Conservation (phyloP, 768 basidiomycete genomes). For the Termitomyces sp. region DNA sequence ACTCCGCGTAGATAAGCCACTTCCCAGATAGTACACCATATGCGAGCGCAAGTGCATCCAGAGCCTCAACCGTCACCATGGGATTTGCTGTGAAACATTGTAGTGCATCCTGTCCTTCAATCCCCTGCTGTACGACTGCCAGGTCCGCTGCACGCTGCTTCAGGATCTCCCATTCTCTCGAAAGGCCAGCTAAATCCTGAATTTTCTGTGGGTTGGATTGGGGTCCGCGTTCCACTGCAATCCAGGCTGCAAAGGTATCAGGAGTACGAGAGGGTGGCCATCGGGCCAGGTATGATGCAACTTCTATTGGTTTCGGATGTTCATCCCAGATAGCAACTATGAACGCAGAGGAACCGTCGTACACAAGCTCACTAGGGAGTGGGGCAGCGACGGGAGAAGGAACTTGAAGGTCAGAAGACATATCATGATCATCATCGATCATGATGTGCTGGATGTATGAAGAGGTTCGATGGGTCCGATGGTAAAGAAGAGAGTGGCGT, state of each 20-base stretch:
- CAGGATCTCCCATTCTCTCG: constrained; percentile 6
- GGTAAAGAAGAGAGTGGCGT: neutral
- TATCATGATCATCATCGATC: constrained; percentile 11
- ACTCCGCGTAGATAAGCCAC: constrained; percentile 32
- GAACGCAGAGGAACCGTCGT: constrained; percentile 9
- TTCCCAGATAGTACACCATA: constrained; percentile 29
- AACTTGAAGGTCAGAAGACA: constrained; percentile 3
- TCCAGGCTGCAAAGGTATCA: constrained; percentile 26
- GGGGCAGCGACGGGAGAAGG: constrained; percentile 8
- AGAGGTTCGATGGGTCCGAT: neutral
- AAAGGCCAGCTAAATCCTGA: constrained; percentile 6
- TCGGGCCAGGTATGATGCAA: constrained; percentile 24
- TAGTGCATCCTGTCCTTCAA: neutral
- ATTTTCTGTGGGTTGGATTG: neutral
- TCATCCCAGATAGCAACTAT: constrained; percentile 20
- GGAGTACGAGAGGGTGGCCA: constrained; percentile 36
- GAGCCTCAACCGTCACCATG: constrained; percentile 21
- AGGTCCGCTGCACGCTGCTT: constrained; percentile 3
- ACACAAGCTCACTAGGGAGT: constrained; percentile 9
- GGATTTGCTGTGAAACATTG: neutral
- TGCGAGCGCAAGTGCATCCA: constrained; percentile 28
- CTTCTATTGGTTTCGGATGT: constrained; percentile 16
- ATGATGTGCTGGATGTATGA: neutral
- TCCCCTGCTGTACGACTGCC: neutral
- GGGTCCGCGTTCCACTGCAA: constrained; percentile 23